A percentile compares a stretch with the other conserved stretches of the same genome.
Conservation (phyloP, 345 rosid genomes). For the Citrus mangshanensis region DNA sequence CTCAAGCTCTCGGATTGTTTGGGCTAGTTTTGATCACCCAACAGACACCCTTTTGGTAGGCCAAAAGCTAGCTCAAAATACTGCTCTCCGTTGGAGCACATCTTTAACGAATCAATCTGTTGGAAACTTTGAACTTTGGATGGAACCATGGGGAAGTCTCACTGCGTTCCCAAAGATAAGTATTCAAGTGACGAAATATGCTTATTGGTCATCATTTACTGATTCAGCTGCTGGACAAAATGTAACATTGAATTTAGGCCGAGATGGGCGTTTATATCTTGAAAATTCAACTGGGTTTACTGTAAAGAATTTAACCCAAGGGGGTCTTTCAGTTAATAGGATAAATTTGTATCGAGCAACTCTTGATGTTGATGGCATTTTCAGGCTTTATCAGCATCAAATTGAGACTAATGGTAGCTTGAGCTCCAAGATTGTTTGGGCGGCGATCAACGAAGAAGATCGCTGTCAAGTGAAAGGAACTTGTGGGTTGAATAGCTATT, state of each 20-base stretch:
- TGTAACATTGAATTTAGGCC: neutral
- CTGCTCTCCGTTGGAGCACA: slow-evolving; percentile 1
- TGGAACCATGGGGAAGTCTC: too few species aligned
- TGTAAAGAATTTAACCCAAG: too few species aligned
- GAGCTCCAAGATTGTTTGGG: too few species aligned
- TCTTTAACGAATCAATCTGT: neutral
- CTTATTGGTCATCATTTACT: neutral
- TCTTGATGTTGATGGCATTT: too few species aligned
- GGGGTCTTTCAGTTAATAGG: too few species aligned
- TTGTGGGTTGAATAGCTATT: neutral
- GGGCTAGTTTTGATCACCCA: slow-evolving; percentile 4
- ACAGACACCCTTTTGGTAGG: neutral
- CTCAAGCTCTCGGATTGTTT: too few species aligned
- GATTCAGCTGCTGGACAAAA: neutral
- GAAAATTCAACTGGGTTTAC: neutral
- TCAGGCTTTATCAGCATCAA: too few species aligned
- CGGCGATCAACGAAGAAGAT: accelerated
- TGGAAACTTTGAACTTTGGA: neutral
- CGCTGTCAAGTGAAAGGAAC: too few species aligned
- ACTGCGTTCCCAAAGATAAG: neutral
- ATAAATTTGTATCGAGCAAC: too few species aligned
- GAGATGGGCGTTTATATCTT: slow-evolving; percentile 17
- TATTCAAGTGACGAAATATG: neutral
- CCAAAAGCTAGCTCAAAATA: neutral
- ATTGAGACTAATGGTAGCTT: too few species aligned